These are phyloP conservation scores for Magnolia changhungtana DNA, from an alignment of 164 flowering plant genomes.

Conservation along the genomic window DNA sequence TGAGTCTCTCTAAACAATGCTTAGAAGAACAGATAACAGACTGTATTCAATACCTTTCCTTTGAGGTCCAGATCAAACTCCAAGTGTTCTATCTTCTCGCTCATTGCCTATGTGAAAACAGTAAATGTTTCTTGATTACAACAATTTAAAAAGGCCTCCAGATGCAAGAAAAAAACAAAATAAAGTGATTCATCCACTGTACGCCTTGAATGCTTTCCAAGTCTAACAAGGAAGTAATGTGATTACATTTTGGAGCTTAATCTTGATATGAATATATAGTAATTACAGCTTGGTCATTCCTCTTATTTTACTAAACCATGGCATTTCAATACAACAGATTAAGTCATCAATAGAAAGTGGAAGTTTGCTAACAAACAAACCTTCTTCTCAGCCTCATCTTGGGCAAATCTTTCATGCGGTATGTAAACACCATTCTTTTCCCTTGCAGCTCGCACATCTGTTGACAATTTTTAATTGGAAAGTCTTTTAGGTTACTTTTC, in stretches of 20 bases:
- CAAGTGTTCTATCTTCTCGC: slow-evolving; percentile 68
- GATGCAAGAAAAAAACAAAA: too few relatives aligned
- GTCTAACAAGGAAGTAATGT: neutral
- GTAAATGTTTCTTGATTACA: neutral
- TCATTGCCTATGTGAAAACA: slow-evolving; percentile 47
- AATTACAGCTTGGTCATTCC: too few relatives aligned
- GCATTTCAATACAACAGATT: too few relatives aligned
- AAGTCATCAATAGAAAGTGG: neutral
- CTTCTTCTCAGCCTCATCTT: slow-evolving; percentile 83
- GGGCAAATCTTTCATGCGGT: slow-evolving; percentile 70
- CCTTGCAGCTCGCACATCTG: slow-evolving; percentile 84
- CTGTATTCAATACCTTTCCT: slow-evolving; percentile 44
- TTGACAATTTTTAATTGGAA: slow-evolving; percentile 13
- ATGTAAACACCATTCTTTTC: slow-evolving; percentile 85
- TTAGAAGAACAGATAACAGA: neutral
- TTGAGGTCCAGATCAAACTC: slow-evolving; percentile 56
- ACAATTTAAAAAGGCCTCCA: too few relatives aligned
- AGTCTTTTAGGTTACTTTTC: neutral
- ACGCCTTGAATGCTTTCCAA: neutral
- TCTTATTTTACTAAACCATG: neutral
- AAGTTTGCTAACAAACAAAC: slow-evolving; percentile 20
- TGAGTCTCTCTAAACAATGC: neutral
- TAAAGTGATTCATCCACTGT: too few relatives aligned
- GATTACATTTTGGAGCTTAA: neutral
- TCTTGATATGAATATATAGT: too few relatives aligned